A percentile compares a stretch with the other conserved stretches of the same genome.
phyloP scores from a whole-genome alignment of 1,139 yeast genomes.

The Oligophagozyma castellii region DNA sequence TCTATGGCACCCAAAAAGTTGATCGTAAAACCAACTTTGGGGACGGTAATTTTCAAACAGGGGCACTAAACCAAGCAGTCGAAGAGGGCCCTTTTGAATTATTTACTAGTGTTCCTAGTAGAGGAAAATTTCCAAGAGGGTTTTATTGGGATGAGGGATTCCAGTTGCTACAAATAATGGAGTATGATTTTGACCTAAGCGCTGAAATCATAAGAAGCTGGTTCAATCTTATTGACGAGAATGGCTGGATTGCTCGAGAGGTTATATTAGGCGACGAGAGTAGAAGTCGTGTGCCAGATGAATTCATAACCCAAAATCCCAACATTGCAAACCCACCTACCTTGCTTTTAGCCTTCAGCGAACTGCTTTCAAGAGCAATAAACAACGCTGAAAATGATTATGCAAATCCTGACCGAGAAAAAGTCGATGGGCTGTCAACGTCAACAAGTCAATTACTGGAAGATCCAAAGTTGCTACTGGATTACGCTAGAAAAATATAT shows the following conservation, averaged over 20 bases:
- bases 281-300: slow-evolving; percentile 75
- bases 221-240: slow-evolving; percentile 72
- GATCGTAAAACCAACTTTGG: slow-evolving; percentile 59
- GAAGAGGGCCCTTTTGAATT: slow-evolving; percentile 59
- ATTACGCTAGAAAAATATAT: slow-evolving; percentile 53
- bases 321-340: slow-evolving; percentile 95
- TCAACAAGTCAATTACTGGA: slow-evolving; percentile 29
- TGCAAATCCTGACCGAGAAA: slow-evolving; percentile 11
- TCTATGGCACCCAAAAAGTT: slow-evolving; percentile 76
- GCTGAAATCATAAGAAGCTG: slow-evolving; percentile 76
- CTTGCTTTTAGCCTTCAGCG: slow-evolving; percentile 63
- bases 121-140: slow-evolving; percentile 93
- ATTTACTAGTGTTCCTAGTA: slow-evolving; percentile 77
- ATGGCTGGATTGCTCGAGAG: slow-evolving; percentile 96
- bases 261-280: slow-evolving; percentile 89
- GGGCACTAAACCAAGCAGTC: slow-evolving; percentile 35
- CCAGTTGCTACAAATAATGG: slow-evolving; percentile 69
- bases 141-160: slow-evolving; percentile 99
- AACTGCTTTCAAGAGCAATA: slow-evolving; percentile 41
- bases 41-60: slow-evolving; percentile 48
- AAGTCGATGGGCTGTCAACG: slow-evolving; percentile 12
- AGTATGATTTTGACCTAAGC: slow-evolving; percentile 74
- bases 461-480: slow-evolving; percentile 46
- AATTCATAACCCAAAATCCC: slow-evolving; percentile 78
- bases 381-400: slow-evolving; percentile 11